Base-by-base conservation (phyloP, 768 basidiomycete species). In the Coprinopsis sp. region DNA sequence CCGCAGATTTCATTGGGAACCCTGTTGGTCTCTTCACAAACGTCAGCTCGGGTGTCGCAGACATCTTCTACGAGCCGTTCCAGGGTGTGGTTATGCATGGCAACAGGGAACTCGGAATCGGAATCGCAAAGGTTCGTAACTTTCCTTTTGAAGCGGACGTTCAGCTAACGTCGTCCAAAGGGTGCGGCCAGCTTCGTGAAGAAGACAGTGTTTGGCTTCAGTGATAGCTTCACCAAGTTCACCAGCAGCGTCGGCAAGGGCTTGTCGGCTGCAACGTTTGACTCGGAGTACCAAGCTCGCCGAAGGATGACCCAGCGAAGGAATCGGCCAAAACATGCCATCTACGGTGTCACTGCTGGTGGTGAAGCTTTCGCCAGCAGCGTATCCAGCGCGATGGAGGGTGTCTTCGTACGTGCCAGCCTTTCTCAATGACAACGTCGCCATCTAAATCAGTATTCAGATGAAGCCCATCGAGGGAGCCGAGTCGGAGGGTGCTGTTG, bases 41-140 rank as follows among this genome's bases (percentile, higher is more conserved):
- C 59, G 93, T 99, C 59, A 95, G 91, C 59, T 96, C 93, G 23
- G 96, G 96, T 10, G 90, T 98, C 4, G 89, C 89, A 44, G 96
- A 99, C 63, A 94, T 98, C 54, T 98, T 99, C 73, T 96, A 98
- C 54, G 95, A 97, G 64, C 96, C 96, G 2, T 96, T 94, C 73
- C 86, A 93, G 47, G 94, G 94, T 27, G 88, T 94, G 24, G 87
- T 99, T 46, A 88, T 95, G 79, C 92, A 92, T 57, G 95, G 95
- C 2, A 95, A 94, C 64, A 86, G 83, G 58, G 95, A 97, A 48
- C 66, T 98, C 22, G 96, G 94, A 3, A 84, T 92, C 49, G 91
- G 94, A 18, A 90, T 97, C 48, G 94, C 94, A 6, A 92, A 96
- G 74, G 91, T 90, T 53, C 51, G 48, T 44, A 30, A 3, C 27